Evolutionary conservation across 2,329 filamentous ascomycete genomes (phyloP).

Genomic region (Sclerotinia nivalis): DNA sequence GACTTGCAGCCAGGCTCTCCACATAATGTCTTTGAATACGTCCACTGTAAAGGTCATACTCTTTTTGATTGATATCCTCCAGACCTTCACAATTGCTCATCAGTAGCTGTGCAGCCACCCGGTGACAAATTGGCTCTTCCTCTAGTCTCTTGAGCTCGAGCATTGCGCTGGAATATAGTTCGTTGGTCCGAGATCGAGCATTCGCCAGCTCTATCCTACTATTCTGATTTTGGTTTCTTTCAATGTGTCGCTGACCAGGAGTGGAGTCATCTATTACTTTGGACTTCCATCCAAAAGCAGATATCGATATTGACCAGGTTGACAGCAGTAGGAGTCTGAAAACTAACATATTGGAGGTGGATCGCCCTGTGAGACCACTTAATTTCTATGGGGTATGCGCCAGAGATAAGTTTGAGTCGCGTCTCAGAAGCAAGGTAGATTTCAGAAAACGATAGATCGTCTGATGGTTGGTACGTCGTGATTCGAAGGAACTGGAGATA

Average conservation of each 20-base stretch:
- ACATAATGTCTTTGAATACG: constrained; percentile 48
- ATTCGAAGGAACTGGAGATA: not conserved
- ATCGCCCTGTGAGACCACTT: not conserved
- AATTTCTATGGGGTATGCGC: not conserved
- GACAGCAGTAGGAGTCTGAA: not conserved
- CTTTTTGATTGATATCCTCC: constrained; percentile 36
- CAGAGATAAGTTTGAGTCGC: not conserved
- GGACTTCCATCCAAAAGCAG: constrained; percentile 20
- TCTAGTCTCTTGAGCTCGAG: constrained; percentile 39
- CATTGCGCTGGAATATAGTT: constrained; percentile 40
- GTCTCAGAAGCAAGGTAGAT: not conserved
- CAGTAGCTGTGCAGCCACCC: constrained; percentile 40
- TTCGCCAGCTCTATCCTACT: constrained; percentile 32
- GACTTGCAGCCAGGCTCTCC: constrained; percentile 60
- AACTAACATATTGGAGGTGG: constrained; percentile 6
- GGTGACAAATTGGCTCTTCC: constrained; percentile 41
- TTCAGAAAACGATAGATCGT: not conserved
- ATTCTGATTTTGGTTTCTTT: not conserved
- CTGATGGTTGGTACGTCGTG: not conserved
- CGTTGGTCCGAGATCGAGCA: constrained; percentile 31
- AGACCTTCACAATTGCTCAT: constrained; percentile 41
- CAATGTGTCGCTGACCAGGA: not conserved
- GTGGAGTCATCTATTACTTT: constrained; percentile 13
- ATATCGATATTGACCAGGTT: constrained; percentile 5
- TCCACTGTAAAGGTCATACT: constrained; percentile 36